Evolutionary conservation across 805 yeast genomes (phyloP), one percentile per base, ranked within the genome.

Genomic region (Torulaspora microellipsoides): DNA sequence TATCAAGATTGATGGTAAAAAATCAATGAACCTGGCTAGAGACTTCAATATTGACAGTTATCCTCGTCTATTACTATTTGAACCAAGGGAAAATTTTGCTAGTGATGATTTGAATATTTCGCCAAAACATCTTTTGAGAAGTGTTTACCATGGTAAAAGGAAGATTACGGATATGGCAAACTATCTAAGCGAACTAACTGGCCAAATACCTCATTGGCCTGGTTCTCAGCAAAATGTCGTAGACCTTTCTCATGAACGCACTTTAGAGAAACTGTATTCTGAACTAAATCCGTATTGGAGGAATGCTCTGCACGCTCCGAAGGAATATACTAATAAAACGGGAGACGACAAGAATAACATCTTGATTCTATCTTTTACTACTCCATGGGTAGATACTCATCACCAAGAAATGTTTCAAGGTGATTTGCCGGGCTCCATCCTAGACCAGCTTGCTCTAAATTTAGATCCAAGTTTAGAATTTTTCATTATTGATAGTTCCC

Each of bases 31-130:
- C 13, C 58, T 76, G 6, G 60, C 71, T 31, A 53, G 52, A 28
- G 56, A 70, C 37, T 76, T 77, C 45, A 52, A 55, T 12, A 63
- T 80, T 3, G 46, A 51, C 9, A 69, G 67, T 14, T 80, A 67
- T 54, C 86, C 86, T 1, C 65, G 73, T 0, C 45, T 80, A 38
- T 69, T 71, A 50, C 53, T 80, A 6, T 71, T 75, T 46, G 60
- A 71, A 28, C 64, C 65, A 37, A 62, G 64, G 32, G 17, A 17
- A 17, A 28, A 25, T 9, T 12, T 31, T 11, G 27, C 15, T 12
- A 10, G 25, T 7, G 34, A 38, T 8, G 31, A 27, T 28, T 25
- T 36, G 13, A 27, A 14, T 13, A 20, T 35, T n/a, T 39, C 38
- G 2, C 36, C 28, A 13, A 34, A 29, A 34, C 38, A 40, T 3